Percentiles rank a stretch among this genome's conserved stretches.
Conservation (phyloP, 208 protist genomes). For the Crithidia sp. region DNA sequence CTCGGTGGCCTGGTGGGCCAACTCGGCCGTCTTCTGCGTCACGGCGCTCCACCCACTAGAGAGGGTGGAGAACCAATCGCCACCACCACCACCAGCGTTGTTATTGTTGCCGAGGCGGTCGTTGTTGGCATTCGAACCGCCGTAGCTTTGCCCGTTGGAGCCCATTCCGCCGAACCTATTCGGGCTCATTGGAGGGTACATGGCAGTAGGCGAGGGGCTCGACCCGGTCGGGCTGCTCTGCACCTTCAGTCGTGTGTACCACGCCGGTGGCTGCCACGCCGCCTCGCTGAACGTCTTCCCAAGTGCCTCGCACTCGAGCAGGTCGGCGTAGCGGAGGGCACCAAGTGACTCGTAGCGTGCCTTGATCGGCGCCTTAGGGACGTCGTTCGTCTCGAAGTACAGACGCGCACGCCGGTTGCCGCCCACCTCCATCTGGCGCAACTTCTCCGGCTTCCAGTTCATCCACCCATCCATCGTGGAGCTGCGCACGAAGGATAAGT, state of each 20-base stretch:
- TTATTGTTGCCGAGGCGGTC: not conserved
- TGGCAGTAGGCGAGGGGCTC: conserved; percentile 9
- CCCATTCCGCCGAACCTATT: conserved; percentile 66
- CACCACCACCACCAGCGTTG: conserved; percentile 1
- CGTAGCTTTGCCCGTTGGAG: conserved; percentile 23
- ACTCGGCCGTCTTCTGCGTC: conserved; percentile 63
- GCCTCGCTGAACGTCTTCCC: conserved; percentile 76
- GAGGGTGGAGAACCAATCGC: conserved; percentile 67
- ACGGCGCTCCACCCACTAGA: conserved; percentile 64
- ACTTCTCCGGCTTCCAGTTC: conserved; percentile 90
- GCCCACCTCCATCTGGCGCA: conserved; percentile 89
- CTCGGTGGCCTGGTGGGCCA: conserved; percentile 66
- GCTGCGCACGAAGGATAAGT: conserved; percentile 94
- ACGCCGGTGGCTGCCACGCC: conserved; percentile 77
- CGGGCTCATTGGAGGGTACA: conserved; percentile 51
- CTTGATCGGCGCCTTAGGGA: conserved; percentile 66
- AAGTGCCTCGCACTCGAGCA: conserved; percentile 82
- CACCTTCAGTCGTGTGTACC: conserved; percentile 65
- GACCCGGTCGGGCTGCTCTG: not conserved
- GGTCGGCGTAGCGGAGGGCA: conserved; percentile 83
- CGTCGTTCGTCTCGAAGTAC: conserved; percentile 83
- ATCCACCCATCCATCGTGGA: conserved; percentile 94
- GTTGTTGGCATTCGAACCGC: conserved; percentile 9
- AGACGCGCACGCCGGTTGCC: conserved; percentile 89
- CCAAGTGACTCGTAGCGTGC: conserved; percentile 78